phyloP scores from a whole-genome alignment of 2,329 filamentous ascomycete species.

The Exophiala mesophila region DNA sequence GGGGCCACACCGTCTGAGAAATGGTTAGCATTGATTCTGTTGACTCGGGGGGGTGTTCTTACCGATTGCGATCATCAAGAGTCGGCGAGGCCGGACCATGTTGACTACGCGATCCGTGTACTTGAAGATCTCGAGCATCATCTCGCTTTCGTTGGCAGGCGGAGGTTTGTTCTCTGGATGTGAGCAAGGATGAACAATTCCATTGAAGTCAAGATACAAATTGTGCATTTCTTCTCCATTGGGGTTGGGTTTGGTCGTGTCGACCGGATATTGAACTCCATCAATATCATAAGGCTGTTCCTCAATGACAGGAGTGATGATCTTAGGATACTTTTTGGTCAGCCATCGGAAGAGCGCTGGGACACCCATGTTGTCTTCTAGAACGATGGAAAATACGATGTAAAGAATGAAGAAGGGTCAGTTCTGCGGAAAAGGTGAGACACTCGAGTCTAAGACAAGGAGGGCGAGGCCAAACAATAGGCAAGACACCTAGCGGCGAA shows the following conservation, averaged over 20 bases:
- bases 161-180: constrained; percentile 91
- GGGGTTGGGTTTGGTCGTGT: constrained; percentile 79
- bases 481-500: no score
- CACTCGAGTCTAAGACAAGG: no score
- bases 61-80: constrained; percentile 97
- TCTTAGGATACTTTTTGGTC: constrained; percentile 95
- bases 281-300: constrained; percentile 77
- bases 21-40: constrained; percentile 6
- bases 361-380: constrained; percentile 72
- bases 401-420: not conserved
- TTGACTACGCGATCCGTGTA: constrained; percentile 99
- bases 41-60: constrained; percentile 38
- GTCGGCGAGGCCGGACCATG: constrained; percentile 93
- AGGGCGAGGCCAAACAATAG: no score
- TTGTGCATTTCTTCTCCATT: constrained; percentile 99
- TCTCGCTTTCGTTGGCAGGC: constrained; percentile 92
- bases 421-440: not conserved
- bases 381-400: no score
- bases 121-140: constrained; percentile 98
- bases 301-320: constrained; percentile 86
- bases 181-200: constrained; percentile 97
- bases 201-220: constrained; percentile 98
- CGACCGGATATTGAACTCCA: constrained; percentile 77
- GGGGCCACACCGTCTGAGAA: constrained; percentile 83
- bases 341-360: constrained; percentile 95